Base-by-base conservation (phyloP, 768 basidiomycete genomes). In the Udeniomyces megalosporus region DNA sequence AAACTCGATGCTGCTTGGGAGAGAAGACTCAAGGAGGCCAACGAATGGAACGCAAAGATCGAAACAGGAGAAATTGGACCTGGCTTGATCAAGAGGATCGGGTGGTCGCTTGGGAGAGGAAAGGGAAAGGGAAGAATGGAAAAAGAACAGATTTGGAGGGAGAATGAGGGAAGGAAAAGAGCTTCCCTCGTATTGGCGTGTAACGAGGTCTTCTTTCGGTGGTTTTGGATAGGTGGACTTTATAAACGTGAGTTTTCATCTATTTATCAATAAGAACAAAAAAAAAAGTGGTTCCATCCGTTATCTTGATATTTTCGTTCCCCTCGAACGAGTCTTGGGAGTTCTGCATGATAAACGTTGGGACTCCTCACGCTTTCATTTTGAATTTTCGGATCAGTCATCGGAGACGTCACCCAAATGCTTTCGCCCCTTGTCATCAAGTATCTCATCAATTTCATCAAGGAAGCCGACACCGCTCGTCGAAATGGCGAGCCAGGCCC, bases 21-120 rank as follows among this genome's bases (percentile, higher is more conserved):
- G 22, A 71, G 76, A 20, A 78, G 86, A 2, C 71, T 74, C 29
- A 74, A 75, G 63, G 76, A 75, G 48, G 88, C 86, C 1, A 77
- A 78, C 0, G 80, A 79, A 48, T 92, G 86, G 72, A 95, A 95
- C 70, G 74, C 71, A 2, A 78, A 79, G 4, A 76, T 96, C 2
- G 81, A 78, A 1, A 80, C 73, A 11, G 86, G 88, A 1, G 80
- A 84, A 35, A 76, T 85, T 28, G 46, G 32, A 31, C 83, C 86
- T 2, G 75, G 78, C 0, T 73, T 82, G 4, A 71, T 77, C 65
- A 68, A 66, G 0, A 80, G 72, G 2, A 28, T 83, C 4, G 78
- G 80, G 77, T 90, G 85, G 83, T 72, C 77, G 3, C 60, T 88
- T 1, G 54, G 53, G 11, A 29, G 44, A 42, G 68, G 69, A 49